Percentiles rank a stretch among this genome's conserved stretches.
phyloP scores from a whole-genome alignment of 164 flowering plant genomes.

The Magnolia changhungtana region DNA sequence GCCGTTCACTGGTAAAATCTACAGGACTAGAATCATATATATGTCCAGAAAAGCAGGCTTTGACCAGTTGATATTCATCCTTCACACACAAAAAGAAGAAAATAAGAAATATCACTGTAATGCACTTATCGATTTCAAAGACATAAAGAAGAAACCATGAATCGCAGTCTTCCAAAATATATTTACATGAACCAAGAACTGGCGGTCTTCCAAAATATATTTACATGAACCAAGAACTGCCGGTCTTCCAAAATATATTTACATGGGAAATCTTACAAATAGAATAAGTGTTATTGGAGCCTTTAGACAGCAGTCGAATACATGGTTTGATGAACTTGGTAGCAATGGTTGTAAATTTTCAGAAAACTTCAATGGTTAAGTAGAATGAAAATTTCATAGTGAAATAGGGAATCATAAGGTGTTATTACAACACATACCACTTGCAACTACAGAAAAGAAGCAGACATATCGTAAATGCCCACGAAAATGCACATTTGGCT shows the following conservation, averaged over 20 bases:
- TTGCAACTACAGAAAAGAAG: neutral
- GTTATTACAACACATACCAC: neutral
- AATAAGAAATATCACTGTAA: neutral
- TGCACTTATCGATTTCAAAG: neutral
- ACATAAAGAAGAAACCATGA: neutral
- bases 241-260: too few relatives aligned
- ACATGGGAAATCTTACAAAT: too few relatives aligned
- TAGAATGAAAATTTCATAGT: too few relatives aligned
- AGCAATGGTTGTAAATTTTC: too few relatives aligned
- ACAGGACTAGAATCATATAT: constrained; percentile 89
- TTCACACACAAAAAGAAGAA: constrained; percentile 25
- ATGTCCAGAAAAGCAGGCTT: constrained; percentile 66
- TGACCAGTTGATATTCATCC: constrained; percentile 67
- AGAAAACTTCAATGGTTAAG: too few relatives aligned
- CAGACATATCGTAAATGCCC: neutral
- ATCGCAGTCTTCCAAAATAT: neutral
- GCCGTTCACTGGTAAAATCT: constrained; percentile 88
- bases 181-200: too few relatives aligned
- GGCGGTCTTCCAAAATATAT: too few relatives aligned
- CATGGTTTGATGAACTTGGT: too few relatives aligned
- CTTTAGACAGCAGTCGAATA: too few relatives aligned
- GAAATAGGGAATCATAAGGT: too few relatives aligned
- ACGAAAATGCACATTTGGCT: neutral
- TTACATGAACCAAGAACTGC: too few relatives aligned
- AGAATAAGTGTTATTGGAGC: too few relatives aligned